Percentiles rank a stretch among this genome's conserved stretches.
Conservation (phyloP, 768 basidiomycete species). For the Trametes gibbosa region DNA sequence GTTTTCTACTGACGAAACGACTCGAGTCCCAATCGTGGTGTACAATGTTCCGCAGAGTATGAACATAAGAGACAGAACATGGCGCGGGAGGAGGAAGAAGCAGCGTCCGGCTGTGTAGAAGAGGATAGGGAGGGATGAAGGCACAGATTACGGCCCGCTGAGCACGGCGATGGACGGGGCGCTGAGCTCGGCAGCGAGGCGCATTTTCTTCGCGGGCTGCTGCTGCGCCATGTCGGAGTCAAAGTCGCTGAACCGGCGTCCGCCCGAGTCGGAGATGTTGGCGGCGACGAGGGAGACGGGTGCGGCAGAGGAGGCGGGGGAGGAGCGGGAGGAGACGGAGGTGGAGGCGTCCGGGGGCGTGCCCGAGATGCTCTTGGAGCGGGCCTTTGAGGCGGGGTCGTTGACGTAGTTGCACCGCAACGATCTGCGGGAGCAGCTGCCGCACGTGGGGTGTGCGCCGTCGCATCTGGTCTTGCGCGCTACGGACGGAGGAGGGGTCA, state of each 20-base stretch:
- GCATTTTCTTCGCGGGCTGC: conserved; percentile 70
- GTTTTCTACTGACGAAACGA: conserved; percentile 4
- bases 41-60: conserved; percentile 10
- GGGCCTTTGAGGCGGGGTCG: conserved; percentile 39
- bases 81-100: neutral
- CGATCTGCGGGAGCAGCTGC: conserved; percentile 75
- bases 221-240: conserved; percentile 59
- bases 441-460: conserved; percentile 80
- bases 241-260: conserved; percentile 26
- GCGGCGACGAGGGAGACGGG: conserved; percentile 14
- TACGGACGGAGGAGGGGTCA: conserved; percentile 31
- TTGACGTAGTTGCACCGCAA: conserved; percentile 82
- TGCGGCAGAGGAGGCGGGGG: conserved; percentile 22
- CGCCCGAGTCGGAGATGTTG: conserved; percentile 18
- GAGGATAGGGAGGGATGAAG: too few species aligned
- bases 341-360: conserved; percentile 24
- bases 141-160: neutral
- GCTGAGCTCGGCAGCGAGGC: conserved; percentile 48
- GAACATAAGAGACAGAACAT: conserved; percentile 1
- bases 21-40: conserved; percentile 11
- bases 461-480: conserved; percentile 90
- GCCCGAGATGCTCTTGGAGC: conserved; percentile 22
- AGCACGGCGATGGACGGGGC: conserved; percentile 23
- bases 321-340: conserved; percentile 26
- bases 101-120: neutral